Conservation (phyloP, 2,329 filamentous ascomycete genomes). For the Apiospora arundinis region DNA sequence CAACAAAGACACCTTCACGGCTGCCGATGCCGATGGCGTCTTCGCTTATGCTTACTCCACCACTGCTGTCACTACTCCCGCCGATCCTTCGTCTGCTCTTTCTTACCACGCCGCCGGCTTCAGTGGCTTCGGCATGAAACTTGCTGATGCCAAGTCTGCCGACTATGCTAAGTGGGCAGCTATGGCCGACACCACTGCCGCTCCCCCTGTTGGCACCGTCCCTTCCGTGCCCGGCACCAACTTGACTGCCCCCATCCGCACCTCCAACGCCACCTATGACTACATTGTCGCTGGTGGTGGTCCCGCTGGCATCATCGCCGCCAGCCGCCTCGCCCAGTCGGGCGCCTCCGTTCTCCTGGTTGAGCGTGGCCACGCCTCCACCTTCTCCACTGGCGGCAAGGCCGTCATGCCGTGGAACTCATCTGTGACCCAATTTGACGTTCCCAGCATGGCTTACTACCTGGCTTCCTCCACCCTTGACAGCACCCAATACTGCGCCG, state of each 20-base stretch:
- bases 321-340: slow-evolving; percentile 44
- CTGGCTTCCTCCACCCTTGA: slow-evolving; percentile 29
- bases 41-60: slow-evolving; percentile 49
- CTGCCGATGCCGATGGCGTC: slow-evolving; percentile 34
- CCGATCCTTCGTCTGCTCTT: slow-evolving; percentile 41
- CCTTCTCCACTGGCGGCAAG: slow-evolving; percentile 40
- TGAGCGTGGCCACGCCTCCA: slow-evolving; percentile 45
- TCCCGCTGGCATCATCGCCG: slow-evolving; percentile 43
- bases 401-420: slow-evolving; percentile 41
- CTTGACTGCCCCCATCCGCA: slow-evolving; percentile 32
- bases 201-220: slow-evolving; percentile 24
- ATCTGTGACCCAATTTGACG: slow-evolving; percentile 39
- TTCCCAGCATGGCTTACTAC: slow-evolving; percentile 38
- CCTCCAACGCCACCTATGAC: slow-evolving; percentile 45
- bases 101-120: slow-evolving; percentile 49
- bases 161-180: slow-evolving; percentile 38
- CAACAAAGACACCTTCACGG: slow-evolving; percentile 39
- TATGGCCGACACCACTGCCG: slow-evolving; percentile 25
- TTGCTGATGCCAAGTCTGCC: slow-evolving; percentile 42
- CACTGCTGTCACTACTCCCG: slow-evolving; percentile 39
- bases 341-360: slow-evolving; percentile 45
- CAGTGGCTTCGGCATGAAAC: slow-evolving; percentile 43
- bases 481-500: slow-evolving; percentile 42
- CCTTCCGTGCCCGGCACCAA: slow-evolving; percentile 31
- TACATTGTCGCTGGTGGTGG: slow-evolving; percentile 48